Conservation (phyloP, 2,329 filamentous ascomycete genomes). For the Grosmannia huntii region DNA sequence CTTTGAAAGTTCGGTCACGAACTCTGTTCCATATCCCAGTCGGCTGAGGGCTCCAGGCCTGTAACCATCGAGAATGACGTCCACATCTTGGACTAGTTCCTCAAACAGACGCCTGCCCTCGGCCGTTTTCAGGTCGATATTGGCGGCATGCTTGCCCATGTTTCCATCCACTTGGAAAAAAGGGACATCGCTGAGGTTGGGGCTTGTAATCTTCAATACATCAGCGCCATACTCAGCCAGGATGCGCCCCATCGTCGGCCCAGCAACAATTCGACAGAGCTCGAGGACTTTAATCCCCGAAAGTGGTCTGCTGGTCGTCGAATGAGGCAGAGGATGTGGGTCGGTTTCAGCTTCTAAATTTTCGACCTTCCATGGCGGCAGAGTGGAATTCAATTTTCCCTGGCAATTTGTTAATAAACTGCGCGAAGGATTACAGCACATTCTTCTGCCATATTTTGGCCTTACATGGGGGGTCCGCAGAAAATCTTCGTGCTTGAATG, state of each 20-base stretch:
- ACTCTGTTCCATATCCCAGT: slow-evolving; percentile 27
- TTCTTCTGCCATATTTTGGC: background rate
- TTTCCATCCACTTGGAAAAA: slow-evolving; percentile 27
- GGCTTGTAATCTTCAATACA: slow-evolving; percentile 31
- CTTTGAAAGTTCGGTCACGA: slow-evolving; percentile 25
- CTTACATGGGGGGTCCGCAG: slow-evolving; percentile 20
- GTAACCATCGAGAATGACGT: slow-evolving; percentile 42
- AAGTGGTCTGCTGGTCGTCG: slow-evolving; percentile 18
- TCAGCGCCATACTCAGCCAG: slow-evolving; percentile 31
- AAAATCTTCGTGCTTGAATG: slow-evolving; percentile 30
- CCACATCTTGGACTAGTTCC: slow-evolving; percentile 28
- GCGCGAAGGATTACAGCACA: too few species aligned
- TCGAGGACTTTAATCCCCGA: slow-evolving; percentile 37
- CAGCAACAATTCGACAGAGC: slow-evolving; percentile 33
- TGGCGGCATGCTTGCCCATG: slow-evolving; percentile 32
- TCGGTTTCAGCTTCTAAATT: slow-evolving; percentile 31
- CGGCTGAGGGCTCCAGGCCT: slow-evolving; percentile 28
- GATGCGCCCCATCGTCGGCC: slow-evolving; percentile 28
- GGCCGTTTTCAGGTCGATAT: slow-evolving; percentile 30
- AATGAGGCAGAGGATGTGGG: slow-evolving; percentile 24
- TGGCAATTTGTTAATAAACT: too few species aligned
- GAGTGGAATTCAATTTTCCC: slow-evolving; percentile 16
- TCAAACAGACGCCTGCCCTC: slow-evolving; percentile 41
- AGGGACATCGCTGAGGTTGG: slow-evolving; percentile 28
- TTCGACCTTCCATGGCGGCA: slow-evolving; percentile 37